Evolutionary conservation across 139 green algal species (phyloP), one percentile per base, ranked within the genome.

Genomic region (Tetradesmus obliquus): DNA sequence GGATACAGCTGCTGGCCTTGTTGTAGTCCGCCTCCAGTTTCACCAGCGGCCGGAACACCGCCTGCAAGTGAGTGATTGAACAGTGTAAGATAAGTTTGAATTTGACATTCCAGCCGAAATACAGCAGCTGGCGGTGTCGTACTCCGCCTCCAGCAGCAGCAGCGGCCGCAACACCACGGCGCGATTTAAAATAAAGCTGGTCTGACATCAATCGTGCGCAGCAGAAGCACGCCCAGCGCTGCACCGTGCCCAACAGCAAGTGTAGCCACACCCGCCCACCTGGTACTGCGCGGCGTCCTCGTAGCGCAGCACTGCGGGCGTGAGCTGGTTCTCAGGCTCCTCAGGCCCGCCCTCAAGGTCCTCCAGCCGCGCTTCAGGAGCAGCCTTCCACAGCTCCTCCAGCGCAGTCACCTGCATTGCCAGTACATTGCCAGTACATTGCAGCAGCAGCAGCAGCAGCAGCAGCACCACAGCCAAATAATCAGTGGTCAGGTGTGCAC

Each of bases 211-310:
- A 45, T 45, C 32, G 32, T 45, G 32, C 32, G 32, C 32, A 45
- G 32, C 32, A 45, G 32, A 45, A 45, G 32, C 32, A 45, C 32
- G 32, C 32, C 32, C 32, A 45, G 32, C 32, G 32, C 32, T 45
- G 32, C 32, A 45, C 32, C 32, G 32, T 45, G 32, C 32, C 32
- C 32, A 45, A 45, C 32, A 45, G 32, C 32, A 45, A 45, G 32
- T 45, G 32, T 45, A 45, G 32, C 32, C 32, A 45, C 32, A 45
- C 32, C 32, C 32, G 32, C 32, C 2, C 76, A 94, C 93, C 87
- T 99, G 96, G 91, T 99, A 98, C 87, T 97, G 93, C 79, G 98
- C 97, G 3, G 97, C 97, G 87, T 99, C 98, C 60, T 99, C 98
- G 87, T 99, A 99, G 71, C 94, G 93, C 69, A 99, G 94, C 58